Base-by-base conservation (phyloP, 768 basidiomycete genomes). In the Pholiota molesta region DNA sequence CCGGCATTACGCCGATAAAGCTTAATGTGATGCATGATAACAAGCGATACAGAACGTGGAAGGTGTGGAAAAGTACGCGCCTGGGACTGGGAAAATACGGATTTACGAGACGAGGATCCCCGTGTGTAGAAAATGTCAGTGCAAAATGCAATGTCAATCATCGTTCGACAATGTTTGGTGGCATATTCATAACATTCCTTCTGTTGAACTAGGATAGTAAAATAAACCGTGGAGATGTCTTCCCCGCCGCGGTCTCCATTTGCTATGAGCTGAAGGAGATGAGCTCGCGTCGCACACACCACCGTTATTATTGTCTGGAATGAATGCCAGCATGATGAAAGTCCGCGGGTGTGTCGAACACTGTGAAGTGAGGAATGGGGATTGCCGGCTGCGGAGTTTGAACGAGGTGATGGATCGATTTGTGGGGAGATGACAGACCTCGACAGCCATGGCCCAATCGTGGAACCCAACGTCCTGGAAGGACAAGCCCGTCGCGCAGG, bases 401-500 rank as follows among this genome's bases (percentile, higher is more conserved):
- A 37, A 37, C 13, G 6, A 11, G 35, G 10, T 14, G 35, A 13
- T 13, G 7, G 35, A 37, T 37, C 35, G 35, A 37, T 37, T 11
- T 44, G 42, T 44, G 17, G 3, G 19, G 19, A 44, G 8, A 42
- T 16, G 17, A 21, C 17, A 6, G 23, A 1, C 23, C n/a, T 26
- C 11, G 52, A 57, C 17, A 28, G 13, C 10, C 49, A 53, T 61
- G 59, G 19, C 49, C 17, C 37, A 40, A 21, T 33, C 35, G 17
- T 65, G 52, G 56, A 52, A 23, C 42, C 61, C 56, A 37, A 52
- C 57, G 31, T 59, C 53, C 1, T 61, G 60, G 60, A 61, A 61
- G 23, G 47, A 51, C 35, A 68, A 66, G 40, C 67, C 66, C 0
- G 52, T 70, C 17, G 69, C 69, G 9, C 69, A 70, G 64, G 69